These are phyloP conservation scores for Phialocephala subalpina DNA, from an alignment of 2,329 filamentous ascomycete genomes.

Conservation along the genomic window DNA sequence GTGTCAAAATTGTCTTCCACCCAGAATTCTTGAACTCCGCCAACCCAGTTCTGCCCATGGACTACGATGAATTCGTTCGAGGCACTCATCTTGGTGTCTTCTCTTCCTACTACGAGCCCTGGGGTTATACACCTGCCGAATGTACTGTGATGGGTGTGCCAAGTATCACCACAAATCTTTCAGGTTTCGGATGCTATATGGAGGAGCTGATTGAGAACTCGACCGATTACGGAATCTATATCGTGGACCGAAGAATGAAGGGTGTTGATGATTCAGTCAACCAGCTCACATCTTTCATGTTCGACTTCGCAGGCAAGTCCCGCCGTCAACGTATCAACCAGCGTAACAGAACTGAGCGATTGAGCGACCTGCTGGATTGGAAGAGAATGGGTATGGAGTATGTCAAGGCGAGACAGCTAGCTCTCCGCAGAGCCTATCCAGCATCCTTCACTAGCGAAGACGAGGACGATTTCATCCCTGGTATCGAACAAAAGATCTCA, in stretches of 20 bases:
- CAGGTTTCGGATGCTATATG: conserved; percentile 99
- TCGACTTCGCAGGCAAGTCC: conserved; percentile 91
- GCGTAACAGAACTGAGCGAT: conserved; percentile 91
- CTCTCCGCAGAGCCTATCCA: conserved; percentile 90
- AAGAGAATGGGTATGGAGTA: conserved; percentile 99
- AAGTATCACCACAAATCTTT: conserved; percentile 97
- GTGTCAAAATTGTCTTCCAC: conserved; percentile 98
- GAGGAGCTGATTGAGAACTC: conserved; percentile 99
- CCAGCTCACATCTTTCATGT: conserved; percentile 92
- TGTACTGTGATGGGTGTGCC: conserved; percentile 99
- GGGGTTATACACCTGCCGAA: conserved; percentile 98
- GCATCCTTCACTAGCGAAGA: conserved; percentile 81
- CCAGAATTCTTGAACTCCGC: conserved; percentile 96
- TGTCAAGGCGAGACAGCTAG: conserved; percentile 94
- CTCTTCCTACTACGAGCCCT: conserved; percentile 97
- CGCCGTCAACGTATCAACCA: conserved; percentile 98
- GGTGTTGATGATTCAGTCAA: conserved; percentile 98
- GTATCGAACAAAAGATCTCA: conserved; percentile 93
- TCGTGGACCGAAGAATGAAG: conserved; percentile 94
- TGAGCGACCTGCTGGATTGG: conserved; percentile 97
- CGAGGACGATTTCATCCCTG: conserved; percentile 89
- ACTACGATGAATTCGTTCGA: conserved; percentile 98
- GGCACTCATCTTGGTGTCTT: conserved; percentile 97
- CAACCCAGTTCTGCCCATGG: conserved; percentile 92
- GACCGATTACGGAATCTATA: conserved; percentile 98